Evolutionary conservation across 129 eudicot genomes (phyloP).

Genomic region (Flaveria robusta): DNA sequence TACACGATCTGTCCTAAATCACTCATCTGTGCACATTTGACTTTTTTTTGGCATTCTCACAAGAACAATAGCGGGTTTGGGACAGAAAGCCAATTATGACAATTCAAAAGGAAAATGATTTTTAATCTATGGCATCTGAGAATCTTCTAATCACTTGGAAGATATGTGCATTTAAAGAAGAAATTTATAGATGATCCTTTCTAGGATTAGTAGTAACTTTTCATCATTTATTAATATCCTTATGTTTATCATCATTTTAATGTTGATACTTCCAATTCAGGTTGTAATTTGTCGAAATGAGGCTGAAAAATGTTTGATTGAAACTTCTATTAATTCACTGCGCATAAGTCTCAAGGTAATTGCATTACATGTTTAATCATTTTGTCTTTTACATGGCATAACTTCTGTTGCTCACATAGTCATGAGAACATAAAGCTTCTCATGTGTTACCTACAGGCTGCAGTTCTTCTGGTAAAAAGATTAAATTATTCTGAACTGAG

Average conservation of each 20-base stretch:
- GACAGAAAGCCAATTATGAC: not conserved
- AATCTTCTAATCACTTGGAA: not conserved
- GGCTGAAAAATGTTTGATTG: conserved; percentile 96
- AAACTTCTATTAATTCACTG: conserved; percentile 91
- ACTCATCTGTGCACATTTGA: not conserved
- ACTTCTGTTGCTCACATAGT: conserved; percentile 15
- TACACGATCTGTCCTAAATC: not conserved
- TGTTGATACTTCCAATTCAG: conserved; percentile 38
- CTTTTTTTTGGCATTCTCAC: not conserved
- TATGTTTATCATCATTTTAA: conserved; percentile 13
- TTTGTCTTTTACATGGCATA: not conserved
- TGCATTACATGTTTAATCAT: not conserved
- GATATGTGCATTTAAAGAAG: not conserved
- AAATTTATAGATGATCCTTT: not conserved
- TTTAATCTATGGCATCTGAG: not conserved
- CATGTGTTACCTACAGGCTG: not conserved
- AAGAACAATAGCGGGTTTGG: not conserved
- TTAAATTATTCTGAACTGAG: not conserved
- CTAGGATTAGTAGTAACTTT: not conserved
- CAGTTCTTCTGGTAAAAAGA: conserved; percentile 13
- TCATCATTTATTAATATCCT: not conserved
- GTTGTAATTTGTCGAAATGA: conserved; percentile 95
- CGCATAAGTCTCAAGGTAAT: conserved; percentile 91
- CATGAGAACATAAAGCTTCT: conserved; percentile 8
- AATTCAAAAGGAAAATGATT: not conserved